Conservation (phyloP, 2,329 filamentous ascomycete species). For the Alternaria sp. region DNA sequence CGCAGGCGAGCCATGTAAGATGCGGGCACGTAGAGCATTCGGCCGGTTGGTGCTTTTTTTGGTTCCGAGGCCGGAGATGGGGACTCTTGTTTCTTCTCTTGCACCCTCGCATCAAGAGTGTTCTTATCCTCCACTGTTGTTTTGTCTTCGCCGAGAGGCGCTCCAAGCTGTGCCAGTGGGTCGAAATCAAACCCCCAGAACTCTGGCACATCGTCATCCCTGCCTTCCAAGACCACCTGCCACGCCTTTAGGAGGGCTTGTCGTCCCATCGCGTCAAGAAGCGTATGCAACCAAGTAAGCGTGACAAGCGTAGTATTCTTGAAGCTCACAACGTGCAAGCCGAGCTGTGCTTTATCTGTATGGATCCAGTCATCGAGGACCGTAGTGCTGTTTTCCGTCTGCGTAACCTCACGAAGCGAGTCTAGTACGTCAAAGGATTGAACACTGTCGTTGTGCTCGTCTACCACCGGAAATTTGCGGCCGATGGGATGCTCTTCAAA, state of each 20-base stretch:
- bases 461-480: conserved; percentile 44
- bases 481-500: conserved; percentile 57
- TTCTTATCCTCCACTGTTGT: neutral
- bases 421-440: conserved; percentile 9
- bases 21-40: conserved; percentile 24
- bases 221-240: conserved; percentile 33
- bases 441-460: conserved; percentile 10
- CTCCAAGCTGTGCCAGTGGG: conserved; percentile 25
- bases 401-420: conserved; percentile 10
- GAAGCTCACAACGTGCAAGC: conserved; percentile 32
- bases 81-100: conserved; percentile 12
- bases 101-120: too few species aligned
- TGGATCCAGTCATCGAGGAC: conserved; percentile 30
- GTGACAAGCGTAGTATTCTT: conserved; percentile 35
- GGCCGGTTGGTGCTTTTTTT: conserved; percentile 3
- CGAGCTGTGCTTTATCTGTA: conserved; percentile 32
- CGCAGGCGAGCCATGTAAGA: conserved; percentile 23
- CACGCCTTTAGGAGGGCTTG: conserved; percentile 31
- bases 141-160: neutral
- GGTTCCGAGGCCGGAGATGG: conserved; percentile 21
- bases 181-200: conserved; percentile 34
- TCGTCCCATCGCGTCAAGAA: conserved; percentile 34
- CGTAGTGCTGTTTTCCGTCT: conserved; percentile 10
- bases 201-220: conserved; percentile 27
- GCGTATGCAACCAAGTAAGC: conserved; percentile 33